Base-by-base conservation (phyloP, 352 stramenopile genomes). In the Phytophthora citrophthora region DNA sequence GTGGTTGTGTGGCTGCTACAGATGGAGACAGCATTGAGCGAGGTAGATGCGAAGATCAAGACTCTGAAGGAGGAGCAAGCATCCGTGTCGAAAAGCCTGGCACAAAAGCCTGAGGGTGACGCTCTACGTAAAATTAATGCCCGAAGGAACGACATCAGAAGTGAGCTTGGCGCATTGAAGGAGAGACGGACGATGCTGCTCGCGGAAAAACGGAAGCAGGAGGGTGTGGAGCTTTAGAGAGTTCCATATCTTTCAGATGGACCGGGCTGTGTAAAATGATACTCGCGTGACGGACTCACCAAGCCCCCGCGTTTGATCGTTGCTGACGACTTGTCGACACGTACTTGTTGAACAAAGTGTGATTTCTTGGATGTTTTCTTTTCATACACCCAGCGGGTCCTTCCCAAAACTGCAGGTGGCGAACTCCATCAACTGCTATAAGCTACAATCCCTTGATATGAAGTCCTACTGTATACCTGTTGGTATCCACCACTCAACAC, bases 71-170 rank as follows among this genome's bases (percentile, higher is more conserved):
- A 86, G 23, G 88, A 95, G 59, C 88, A 95, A 70, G 79, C 79
- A n/a, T 79, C 76, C 4, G 32, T 95, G 24, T 89, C 81, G 8
- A 94, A 94, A 68, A 81, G 79, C 32, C 68, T 93, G 47, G 77
- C 78, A 26, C 77, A 90, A 55, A 89, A 89, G 63, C 82, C 88
- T 16, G 83, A 94, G 50, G 83, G 81, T 41, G 83, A 95, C 29
- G 81, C 83, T 62, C 74, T 95, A 20, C 84, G 87, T 56, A 89
- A 92, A 57, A 83, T 95, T 50, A 95, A 92, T 72, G 76, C 82
- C 20, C 66, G 85, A 70, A 70, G 85, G 70, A 95, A 93, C 68
- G 86, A 91, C 58, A 95, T 95, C 48, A 79, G 86, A 74, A 93
- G 81, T 64, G 88, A 95, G 63, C 70, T 94, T 56, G 87, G 86